Conservation (phyloP, 2,329 filamentous ascomycete species). For the Fusarium circinatum region DNA sequence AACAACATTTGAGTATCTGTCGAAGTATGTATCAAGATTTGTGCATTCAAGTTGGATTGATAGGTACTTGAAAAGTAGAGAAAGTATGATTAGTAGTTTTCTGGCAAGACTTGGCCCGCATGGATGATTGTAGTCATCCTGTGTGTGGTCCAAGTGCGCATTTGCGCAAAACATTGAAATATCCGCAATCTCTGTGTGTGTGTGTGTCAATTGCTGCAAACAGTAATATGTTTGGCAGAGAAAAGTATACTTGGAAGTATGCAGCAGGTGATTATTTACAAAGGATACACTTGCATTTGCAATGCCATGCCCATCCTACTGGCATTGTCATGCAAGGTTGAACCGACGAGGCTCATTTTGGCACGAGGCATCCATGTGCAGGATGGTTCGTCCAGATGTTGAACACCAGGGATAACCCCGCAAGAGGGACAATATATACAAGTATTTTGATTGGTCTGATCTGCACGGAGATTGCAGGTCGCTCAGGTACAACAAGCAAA, state of each 20-base stretch:
- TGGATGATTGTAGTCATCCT: neutral
- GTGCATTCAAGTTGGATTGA: neutral
- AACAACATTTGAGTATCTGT: neutral
- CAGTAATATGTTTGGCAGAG: neutral
- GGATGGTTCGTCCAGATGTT: neutral
- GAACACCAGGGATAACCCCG: neutral
- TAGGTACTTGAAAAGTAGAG: too few relatives aligned
- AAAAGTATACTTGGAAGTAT: neutral
- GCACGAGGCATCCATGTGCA: neutral
- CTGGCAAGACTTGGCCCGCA: neutral
- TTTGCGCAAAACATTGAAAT: constrained; percentile 1
- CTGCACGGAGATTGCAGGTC: neutral
- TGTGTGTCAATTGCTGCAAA: neutral
- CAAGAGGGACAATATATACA: neutral
- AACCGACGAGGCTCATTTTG: neutral
- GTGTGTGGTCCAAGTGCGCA: neutral
- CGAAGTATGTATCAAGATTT: neutral
- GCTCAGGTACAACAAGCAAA: neutral
- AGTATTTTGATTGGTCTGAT: neutral
- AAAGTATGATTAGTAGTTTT: neutral
- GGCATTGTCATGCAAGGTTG: neutral
- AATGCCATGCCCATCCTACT: neutral
- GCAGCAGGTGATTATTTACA: neutral
- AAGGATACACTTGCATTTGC: neutral
- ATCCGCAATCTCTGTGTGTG: neutral